A percentile compares a stretch with the other conserved stretches of the same genome.
phyloP scores from a whole-genome alignment of 805 yeast species.

The Monosporozyma siamensis region DNA sequence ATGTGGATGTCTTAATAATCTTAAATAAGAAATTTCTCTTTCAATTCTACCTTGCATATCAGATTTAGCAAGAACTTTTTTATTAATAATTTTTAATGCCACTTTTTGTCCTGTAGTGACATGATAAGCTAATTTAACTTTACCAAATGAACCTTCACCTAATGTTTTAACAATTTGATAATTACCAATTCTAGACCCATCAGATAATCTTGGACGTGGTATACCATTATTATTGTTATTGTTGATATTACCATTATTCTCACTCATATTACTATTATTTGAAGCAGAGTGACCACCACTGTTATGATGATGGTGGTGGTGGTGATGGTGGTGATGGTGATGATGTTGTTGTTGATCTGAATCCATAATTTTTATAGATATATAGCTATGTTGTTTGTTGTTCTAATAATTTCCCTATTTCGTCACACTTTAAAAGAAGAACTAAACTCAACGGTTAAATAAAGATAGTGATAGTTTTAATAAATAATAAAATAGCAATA shows the following conservation, averaged over 20 bases:
- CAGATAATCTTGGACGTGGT: constrained; percentile 16
- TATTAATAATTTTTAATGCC: constrained; percentile 85
- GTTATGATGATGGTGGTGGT: constrained; percentile 15
- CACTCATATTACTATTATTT: constrained; percentile 6
- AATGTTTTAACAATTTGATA: constrained; percentile 87
- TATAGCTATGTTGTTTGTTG: not conserved
- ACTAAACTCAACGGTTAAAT: too few species aligned
- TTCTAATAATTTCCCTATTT: not conserved
- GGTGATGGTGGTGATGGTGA: constrained; percentile 4
- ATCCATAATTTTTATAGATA: constrained; percentile 1
- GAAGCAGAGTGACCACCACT: constrained; percentile 18
- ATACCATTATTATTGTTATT: constrained; percentile 2
- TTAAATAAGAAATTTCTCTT: constrained; percentile 82
- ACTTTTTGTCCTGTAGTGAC: constrained; percentile 85
- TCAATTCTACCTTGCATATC: constrained; percentile 97
- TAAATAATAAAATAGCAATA: too few species aligned
- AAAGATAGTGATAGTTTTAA: too few species aligned
- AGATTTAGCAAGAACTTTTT: constrained; percentile 83
- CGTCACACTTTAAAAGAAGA: too few species aligned
- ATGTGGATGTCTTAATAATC: constrained; percentile 89
- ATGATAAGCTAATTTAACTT: constrained; percentile 86
- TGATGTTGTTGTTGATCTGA: constrained; percentile 1
- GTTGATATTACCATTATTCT: not conserved
- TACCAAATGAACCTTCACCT: constrained; percentile 96
- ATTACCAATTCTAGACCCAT: constrained; percentile 63